A percentile compares a stretch with the other conserved stretches of the same genome.
Conservation (phyloP, 2,329 filamentous ascomycete genomes). For the Cladosporium sp. region DNA sequence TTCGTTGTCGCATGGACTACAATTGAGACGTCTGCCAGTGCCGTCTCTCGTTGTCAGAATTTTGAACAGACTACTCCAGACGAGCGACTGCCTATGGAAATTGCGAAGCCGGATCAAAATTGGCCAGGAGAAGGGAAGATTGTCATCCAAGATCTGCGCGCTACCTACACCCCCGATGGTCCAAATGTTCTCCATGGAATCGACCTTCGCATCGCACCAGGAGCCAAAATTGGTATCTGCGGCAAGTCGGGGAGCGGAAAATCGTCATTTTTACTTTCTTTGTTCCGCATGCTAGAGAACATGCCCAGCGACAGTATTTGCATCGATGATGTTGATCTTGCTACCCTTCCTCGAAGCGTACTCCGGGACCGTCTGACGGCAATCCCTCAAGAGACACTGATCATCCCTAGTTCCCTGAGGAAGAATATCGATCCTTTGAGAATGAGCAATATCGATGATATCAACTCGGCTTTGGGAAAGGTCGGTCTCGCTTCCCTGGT, state of each 20-base stretch:
- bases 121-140: not conserved
- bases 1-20: constrained; percentile 56
- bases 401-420: not conserved
- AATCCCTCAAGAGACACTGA: not conserved
- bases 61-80: constrained; percentile 24
- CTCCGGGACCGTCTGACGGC: not conserved
- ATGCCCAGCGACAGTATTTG: not conserved
- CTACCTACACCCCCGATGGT: not conserved
- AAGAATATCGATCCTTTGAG: not conserved
- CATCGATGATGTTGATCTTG: not conserved
- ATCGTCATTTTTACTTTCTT: constrained; percentile 48
- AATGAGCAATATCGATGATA: not conserved
- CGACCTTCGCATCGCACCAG: constrained; percentile 47
- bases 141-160: not conserved
- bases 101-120: not conserved
- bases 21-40: constrained; percentile 59
- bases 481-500: not conserved
- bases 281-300: constrained; percentile 22
- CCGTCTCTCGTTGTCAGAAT: constrained; percentile 55
- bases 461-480: not conserved
- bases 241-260: constrained; percentile 58
- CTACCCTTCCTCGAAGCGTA: not conserved
- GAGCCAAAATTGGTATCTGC: constrained; percentile 52
- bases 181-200: constrained; percentile 41
- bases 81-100: not conserved